phyloP scores from a whole-genome alignment of 768 basidiomycete species.

The Tremella yokohamensis region DNA sequence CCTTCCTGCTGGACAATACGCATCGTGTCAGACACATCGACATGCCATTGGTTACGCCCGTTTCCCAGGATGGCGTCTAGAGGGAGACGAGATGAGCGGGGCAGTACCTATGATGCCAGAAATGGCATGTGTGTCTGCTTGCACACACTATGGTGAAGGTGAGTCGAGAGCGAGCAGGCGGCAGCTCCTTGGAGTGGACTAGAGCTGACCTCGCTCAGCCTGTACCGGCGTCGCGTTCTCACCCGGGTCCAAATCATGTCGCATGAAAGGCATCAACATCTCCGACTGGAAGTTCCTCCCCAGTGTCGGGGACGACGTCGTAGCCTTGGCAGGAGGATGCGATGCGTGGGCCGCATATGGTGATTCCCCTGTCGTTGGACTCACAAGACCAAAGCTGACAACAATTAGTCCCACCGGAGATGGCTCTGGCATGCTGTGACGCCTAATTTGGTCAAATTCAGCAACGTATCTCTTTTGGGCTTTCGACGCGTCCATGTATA shows the following conservation, averaged over 20 bases:
- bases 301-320: not conserved
- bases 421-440: slow-evolving; percentile 1
- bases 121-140: not conserved
- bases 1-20: too few species aligned
- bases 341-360: slow-evolving; percentile 1
- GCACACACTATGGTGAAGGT: slow-evolving; percentile 2
- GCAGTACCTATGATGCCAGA: slow-evolving; percentile 1
- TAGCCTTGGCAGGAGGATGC: slow-evolving; percentile 1
- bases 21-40: too few species aligned
- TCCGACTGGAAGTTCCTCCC: not conserved
- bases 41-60: slow-evolving; percentile 25
- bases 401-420: not conserved
- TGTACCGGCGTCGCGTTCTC: slow-evolving; percentile 3
- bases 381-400: not conserved
- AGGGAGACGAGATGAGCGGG: slow-evolving; percentile 28
- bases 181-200: not conserved
- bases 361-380: not conserved
- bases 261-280: not conserved
- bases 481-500: too few species aligned
- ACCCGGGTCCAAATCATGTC: not conserved
- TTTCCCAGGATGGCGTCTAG: slow-evolving; percentile 35
- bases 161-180: not conserved
- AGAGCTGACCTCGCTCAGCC: not conserved
- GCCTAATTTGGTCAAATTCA: not conserved
- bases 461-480: too few species aligned